A percentile compares a stretch with the other conserved stretches of the same genome.
Conservation (phyloP, 164 flowering plant genomes). For the Vitis rupestris region DNA sequence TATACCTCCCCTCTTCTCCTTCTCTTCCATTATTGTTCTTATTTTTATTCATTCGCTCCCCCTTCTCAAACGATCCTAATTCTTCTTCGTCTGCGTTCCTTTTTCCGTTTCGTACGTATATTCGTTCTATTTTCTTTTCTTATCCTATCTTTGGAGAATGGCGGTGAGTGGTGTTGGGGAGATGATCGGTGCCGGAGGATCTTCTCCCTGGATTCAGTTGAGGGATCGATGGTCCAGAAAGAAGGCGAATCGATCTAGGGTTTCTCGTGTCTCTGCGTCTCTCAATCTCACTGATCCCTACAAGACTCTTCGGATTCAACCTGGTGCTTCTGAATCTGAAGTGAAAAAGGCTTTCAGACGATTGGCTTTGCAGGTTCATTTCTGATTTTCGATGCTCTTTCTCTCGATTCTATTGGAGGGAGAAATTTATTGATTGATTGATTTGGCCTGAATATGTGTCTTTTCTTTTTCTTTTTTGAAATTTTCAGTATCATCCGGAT, state of each 20-base stretch:
- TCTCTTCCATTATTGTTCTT: no score
- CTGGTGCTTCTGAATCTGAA: slow-evolving; percentile 84
- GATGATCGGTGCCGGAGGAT: not conserved
- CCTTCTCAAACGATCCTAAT: no score
- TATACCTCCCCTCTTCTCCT: no score
- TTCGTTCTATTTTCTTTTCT: no score
- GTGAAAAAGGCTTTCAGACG: slow-evolving; percentile 79
- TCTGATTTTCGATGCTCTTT: not conserved
- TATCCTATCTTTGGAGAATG: no score
- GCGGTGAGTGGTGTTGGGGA: no score
- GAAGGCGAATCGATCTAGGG: slow-evolving; percentile 16
- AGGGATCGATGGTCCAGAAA: slow-evolving; percentile 1
- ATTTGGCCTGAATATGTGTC: not conserved
- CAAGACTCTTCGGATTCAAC: slow-evolving; percentile 54
- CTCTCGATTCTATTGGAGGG: not conserved
- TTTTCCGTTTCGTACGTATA: no score
- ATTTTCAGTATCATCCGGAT: slow-evolving; percentile 94
- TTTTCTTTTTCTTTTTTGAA: slow-evolving; percentile 2
- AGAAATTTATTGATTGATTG: not conserved
- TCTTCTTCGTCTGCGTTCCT: no score
- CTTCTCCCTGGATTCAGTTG: slow-evolving; percentile 24
- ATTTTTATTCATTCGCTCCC: no score
- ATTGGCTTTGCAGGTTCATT: slow-evolving; percentile 70
- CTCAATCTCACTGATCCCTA: slow-evolving; percentile 54
- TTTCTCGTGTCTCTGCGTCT: slow-evolving; percentile 24